These are phyloP conservation scores for Neophaeococcomyces mojaviensis DNA, from an alignment of 2,329 filamentous ascomycete species.

Conservation along the genomic window DNA sequence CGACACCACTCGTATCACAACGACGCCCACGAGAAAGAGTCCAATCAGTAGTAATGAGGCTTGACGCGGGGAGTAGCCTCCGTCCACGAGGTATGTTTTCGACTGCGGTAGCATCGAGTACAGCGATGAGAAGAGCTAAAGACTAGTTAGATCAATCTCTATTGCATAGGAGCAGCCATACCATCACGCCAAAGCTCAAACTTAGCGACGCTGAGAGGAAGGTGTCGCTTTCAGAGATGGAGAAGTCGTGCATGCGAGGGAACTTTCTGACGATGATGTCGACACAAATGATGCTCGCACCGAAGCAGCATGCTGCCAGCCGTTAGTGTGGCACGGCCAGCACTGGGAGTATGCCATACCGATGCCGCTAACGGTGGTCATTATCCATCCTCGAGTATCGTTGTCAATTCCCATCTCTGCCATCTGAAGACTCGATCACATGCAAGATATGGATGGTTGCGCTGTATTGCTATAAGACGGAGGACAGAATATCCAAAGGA, in stretches of 20 bases:
- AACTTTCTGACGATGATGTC: slow-evolving; percentile 69
- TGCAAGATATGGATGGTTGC: background rate
- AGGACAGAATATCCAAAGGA: background rate
- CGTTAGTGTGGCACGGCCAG: slow-evolving; percentile 5
- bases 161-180: slow-evolving; percentile 36
- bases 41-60: slow-evolving; percentile 49
- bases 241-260: slow-evolving; percentile 68
- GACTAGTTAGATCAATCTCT: background rate
- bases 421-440: background rate
- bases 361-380: slow-evolving; percentile 74
- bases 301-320: slow-evolving; percentile 52
- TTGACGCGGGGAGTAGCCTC: slow-evolving; percentile 56
- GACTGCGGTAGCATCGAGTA: slow-evolving; percentile 90
- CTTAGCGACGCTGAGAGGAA: slow-evolving; percentile 86
- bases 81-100: slow-evolving; percentile 65
- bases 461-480: background rate
- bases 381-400: slow-evolving; percentile 88
- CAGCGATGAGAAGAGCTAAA: slow-evolving; percentile 71
- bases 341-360: slow-evolving; percentile 38
- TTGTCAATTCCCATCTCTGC: slow-evolving; percentile 53
- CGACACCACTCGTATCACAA: slow-evolving; percentile 40
- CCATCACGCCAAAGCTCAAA: slow-evolving; percentile 94
- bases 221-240: slow-evolving; percentile 78
- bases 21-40: slow-evolving; percentile 41
- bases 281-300: slow-evolving; percentile 78